Conservation (phyloP, 192 early-diverging fungal genomes). For the Umbelopsis isabellina region DNA sequence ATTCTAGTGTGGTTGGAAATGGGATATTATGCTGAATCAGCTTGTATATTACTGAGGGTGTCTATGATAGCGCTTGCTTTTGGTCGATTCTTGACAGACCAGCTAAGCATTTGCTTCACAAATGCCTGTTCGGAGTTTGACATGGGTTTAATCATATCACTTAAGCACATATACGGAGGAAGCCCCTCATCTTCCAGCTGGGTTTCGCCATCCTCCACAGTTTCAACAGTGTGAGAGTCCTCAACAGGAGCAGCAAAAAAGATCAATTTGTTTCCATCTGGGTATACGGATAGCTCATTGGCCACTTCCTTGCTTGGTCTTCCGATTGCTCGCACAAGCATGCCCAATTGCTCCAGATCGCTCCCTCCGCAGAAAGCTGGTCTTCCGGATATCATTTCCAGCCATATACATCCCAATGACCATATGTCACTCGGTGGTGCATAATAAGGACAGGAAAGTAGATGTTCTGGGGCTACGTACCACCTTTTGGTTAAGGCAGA, state of each 20-base stretch:
- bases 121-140: not conserved
- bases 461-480: constrained; percentile 54
- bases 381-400: constrained; percentile 91
- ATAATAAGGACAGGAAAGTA: constrained; percentile 46
- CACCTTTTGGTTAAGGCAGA: constrained; percentile 25
- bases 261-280: constrained; percentile 13
- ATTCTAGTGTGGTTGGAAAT: not conserved
- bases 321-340: constrained; percentile 48
- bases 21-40: not conserved
- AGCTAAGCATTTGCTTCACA: constrained; percentile 14
- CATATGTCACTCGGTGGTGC: constrained; percentile 51
- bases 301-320: constrained; percentile 29
- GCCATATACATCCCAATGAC: constrained; percentile 92
- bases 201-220: constrained; percentile 1
- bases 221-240: not conserved
- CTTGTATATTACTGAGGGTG: not conserved
- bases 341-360: constrained; percentile 51
- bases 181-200: constrained; percentile 5
- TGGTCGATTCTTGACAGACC: constrained; percentile 15
- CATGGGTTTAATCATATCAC: constrained; percentile 8
- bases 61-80: not conserved
- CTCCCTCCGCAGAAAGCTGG: constrained; percentile 74
- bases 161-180: constrained; percentile 6
- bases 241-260: constrained; percentile 14
- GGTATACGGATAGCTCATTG: constrained; percentile 15